phyloP scores from a whole-genome alignment of 1,139 yeast genomes.

The Yamadazyma diddensiae region DNA sequence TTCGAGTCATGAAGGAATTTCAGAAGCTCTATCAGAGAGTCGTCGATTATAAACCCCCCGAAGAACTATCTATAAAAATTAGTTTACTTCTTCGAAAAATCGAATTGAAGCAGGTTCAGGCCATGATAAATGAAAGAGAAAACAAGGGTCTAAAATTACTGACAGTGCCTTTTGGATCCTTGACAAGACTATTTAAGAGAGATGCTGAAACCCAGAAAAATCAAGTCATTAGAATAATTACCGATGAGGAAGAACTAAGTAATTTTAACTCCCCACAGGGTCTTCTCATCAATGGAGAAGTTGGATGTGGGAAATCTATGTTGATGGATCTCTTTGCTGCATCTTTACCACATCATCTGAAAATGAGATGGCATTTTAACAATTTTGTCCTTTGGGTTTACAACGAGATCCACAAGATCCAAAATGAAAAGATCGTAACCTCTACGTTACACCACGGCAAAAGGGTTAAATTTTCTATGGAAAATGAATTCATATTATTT shows the following conservation, averaged over 20 bases:
- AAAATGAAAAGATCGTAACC: constrained; percentile 37
- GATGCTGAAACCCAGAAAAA: constrained; percentile 29
- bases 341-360: constrained; percentile 59
- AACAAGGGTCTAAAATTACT: constrained; percentile 6
- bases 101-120: constrained; percentile 36
- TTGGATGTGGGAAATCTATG: constrained; percentile 76
- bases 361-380: constrained; percentile 70
- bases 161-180: constrained; percentile 17
- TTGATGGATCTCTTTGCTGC: constrained; percentile 69
- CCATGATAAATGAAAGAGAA: constrained; percentile 10
- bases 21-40: constrained; percentile 61
- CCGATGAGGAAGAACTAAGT: constrained; percentile 63
- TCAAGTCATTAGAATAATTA: constrained; percentile 45
- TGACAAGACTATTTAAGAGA: constrained; percentile 21
- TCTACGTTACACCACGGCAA: constrained; percentile 29
- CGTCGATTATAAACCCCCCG: constrained; percentile 58
- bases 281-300: constrained; percentile 65
- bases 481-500: constrained; percentile 62
- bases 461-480: constrained; percentile 39
- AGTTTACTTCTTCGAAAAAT: constrained; percentile 47
- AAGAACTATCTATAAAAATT: constrained; percentile 45
- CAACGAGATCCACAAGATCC: constrained; percentile 56
- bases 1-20: constrained; percentile 62
- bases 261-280: constrained; percentile 64
- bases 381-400: constrained; percentile 69